Evolutionary conservation across 1,284 basidiomycete species (phyloP).

Genomic region (Ustilago bromivora): DNA sequence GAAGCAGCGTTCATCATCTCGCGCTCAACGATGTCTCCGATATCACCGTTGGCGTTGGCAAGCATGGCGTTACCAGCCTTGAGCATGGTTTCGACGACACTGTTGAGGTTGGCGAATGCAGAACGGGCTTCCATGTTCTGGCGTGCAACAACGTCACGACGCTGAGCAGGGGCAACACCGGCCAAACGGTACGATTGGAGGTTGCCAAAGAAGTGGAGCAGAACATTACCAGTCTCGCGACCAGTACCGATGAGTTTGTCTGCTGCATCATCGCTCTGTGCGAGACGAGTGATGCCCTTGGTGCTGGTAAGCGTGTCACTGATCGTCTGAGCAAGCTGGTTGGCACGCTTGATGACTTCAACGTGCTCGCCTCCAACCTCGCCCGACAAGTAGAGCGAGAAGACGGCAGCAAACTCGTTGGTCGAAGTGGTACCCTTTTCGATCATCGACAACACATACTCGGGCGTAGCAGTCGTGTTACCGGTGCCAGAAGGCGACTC

Average conservation of each 20-base stretch:
- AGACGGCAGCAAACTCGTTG: constrained; percentile 94
- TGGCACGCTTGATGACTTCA: constrained; percentile 96
- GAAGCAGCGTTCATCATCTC: constrained; percentile 94
- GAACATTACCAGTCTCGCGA: constrained; percentile 85
- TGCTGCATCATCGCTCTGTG: constrained; percentile 87
- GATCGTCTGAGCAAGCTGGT: constrained; percentile 93
- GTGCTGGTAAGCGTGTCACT: constrained; percentile 91
- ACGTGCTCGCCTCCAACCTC: constrained; percentile 94
- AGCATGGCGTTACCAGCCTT: constrained; percentile 85
- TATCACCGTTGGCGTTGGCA: constrained; percentile 86
- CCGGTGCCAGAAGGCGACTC: constrained; percentile 94
- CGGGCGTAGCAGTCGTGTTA: constrained; percentile 94
- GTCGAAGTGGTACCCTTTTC: constrained; percentile 94
- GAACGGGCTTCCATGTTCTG: constrained; percentile 87
- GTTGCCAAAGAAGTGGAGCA: constrained; percentile 92
- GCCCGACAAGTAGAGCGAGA: constrained; percentile 88
- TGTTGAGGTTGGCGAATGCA: constrained; percentile 85
- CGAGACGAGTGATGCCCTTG: constrained; percentile 93
- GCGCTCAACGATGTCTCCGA: constrained; percentile 94
- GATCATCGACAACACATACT: constrained; percentile 97
- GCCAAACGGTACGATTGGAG: constrained; percentile 91
- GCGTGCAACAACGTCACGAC: constrained; percentile 87
- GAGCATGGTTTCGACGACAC: constrained; percentile 85
- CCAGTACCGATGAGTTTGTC: constrained; percentile 90
- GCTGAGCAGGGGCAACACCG: constrained; percentile 74